These are phyloP conservation scores for Xylariales sp. DNA, from an alignment of 2,329 filamentous ascomycete genomes.

Conservation along the genomic window DNA sequence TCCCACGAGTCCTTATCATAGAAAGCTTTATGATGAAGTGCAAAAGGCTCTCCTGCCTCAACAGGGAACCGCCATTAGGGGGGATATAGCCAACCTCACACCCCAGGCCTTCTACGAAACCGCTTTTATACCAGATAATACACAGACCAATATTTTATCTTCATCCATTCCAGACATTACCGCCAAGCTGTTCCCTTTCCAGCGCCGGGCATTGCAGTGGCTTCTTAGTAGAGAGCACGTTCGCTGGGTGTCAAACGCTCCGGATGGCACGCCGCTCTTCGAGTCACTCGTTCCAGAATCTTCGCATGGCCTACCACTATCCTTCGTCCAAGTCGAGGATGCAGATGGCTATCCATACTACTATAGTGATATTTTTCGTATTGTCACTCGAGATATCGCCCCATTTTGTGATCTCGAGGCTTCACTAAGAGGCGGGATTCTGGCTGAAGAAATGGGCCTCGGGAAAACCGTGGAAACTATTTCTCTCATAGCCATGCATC, in stretches of 20 bases:
- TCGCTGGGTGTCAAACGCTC: slow-evolving; percentile 21
- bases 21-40: slow-evolving; percentile 27
- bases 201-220: slow-evolving; percentile 67
- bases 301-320: slow-evolving; percentile 27
- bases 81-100: slow-evolving; percentile 25
- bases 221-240: slow-evolving; percentile 63
- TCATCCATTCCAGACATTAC: slow-evolving; percentile 39
- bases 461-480: slow-evolving; percentile 78
- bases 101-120: slow-evolving; percentile 65
- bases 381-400: slow-evolving; percentile 45
- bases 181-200: slow-evolving; percentile 64
- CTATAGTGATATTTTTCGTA: slow-evolving; percentile 57
- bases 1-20: slow-evolving; percentile 23
- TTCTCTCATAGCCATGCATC: slow-evolving; percentile 63
- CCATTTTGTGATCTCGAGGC: slow-evolving; percentile 38
- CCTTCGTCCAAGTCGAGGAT: slow-evolving; percentile 43
- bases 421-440: slow-evolving; percentile 55
- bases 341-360: slow-evolving; percentile 31
- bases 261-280: slow-evolving; percentile 14
- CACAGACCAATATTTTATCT: slow-evolving; percentile 29
- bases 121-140: slow-evolving; percentile 55
- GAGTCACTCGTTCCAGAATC: slow-evolving; percentile 14
- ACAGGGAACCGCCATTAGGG: neutral
- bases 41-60: slow-evolving; percentile 29
- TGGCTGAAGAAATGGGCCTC: slow-evolving; percentile 80